These are phyloP conservation scores for Microdochium nivale DNA, from an alignment of 2,329 filamentous ascomycete genomes.

Conservation along the genomic window DNA sequence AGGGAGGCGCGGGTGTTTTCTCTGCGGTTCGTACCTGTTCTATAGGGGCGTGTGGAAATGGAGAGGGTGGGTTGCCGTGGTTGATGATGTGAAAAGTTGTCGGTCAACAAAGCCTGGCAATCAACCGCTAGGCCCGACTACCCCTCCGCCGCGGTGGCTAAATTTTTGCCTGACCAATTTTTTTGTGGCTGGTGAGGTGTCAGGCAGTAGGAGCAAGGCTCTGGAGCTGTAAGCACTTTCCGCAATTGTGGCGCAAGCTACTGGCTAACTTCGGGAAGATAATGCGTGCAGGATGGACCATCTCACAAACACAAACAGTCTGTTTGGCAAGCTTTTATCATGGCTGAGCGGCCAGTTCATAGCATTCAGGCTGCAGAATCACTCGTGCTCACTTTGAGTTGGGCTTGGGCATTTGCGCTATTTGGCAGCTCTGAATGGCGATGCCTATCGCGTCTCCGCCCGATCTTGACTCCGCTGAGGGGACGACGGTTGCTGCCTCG, in stretches of 20 bases:
- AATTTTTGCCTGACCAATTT: background rate
- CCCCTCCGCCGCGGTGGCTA: background rate
- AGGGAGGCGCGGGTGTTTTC: background rate
- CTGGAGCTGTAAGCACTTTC: background rate
- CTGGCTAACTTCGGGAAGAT: background rate
- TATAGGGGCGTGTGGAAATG: slow-evolving; percentile 7
- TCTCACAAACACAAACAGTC: background rate
- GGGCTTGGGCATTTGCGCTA: too few relatives aligned
- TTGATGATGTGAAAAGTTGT: slow-evolving; percentile 3
- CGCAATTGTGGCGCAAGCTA: background rate
- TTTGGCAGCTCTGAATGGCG: too few relatives aligned
- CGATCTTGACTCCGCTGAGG: too few relatives aligned
- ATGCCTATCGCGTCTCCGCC: too few relatives aligned
- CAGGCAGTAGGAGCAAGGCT: background rate
- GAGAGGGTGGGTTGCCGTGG: slow-evolving; percentile 1
- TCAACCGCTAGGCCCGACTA: background rate
- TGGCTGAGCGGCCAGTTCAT: too few relatives aligned
- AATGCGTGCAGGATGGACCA: background rate
- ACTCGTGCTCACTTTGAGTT: too few relatives aligned
- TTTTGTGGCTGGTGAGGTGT: background rate
- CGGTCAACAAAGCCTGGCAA: slow-evolving; percentile 5
- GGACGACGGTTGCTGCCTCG: background rate
- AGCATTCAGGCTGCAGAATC: too few relatives aligned
- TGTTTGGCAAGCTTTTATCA: too few relatives aligned
- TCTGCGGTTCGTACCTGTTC: background rate